A percentile compares a stretch with the other conserved stretches of the same genome.
Conservation (phyloP, 257 asterid species). For the Solanum dulcamara region DNA sequence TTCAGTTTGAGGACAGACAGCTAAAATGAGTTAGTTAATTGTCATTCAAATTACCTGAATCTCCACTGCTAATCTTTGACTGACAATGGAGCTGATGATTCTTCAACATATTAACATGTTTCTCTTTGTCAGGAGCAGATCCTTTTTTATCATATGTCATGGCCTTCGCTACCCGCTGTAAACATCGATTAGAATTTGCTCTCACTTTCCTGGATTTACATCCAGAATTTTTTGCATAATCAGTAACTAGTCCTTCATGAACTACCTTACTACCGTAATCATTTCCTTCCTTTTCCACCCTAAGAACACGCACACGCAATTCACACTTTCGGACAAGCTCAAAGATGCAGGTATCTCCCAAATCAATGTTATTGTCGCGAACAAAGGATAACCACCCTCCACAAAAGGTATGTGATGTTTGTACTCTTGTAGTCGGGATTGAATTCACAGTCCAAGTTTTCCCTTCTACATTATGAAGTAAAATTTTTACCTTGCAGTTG, state of each 20-base stretch:
- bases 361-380: slow-evolving; percentile 58
- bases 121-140: slow-evolving; percentile 6
- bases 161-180: neutral
- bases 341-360: slow-evolving; percentile 83
- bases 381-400: slow-evolving; percentile 97
- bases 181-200: slow-evolving; percentile 18
- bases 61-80: slow-evolving; percentile 19
- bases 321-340: slow-evolving; percentile 68
- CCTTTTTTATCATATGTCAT: slow-evolving; percentile 3
- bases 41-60: slow-evolving; percentile 31
- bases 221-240: slow-evolving; percentile 33
- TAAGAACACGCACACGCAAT: slow-evolving; percentile 56
- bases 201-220: slow-evolving; percentile 34
- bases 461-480: slow-evolving; percentile 69
- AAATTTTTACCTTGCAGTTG: slow-evolving; percentile 65
- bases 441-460: slow-evolving; percentile 83
- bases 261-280: slow-evolving; percentile 29
- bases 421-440: slow-evolving; percentile 74
- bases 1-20: neutral
- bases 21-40: neutral
- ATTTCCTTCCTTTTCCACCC: slow-evolving; percentile 59
- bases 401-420: slow-evolving; percentile 88
- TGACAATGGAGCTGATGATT: slow-evolving; percentile 20
- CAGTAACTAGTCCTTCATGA: slow-evolving; percentile 20
- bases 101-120: slow-evolving; percentile 1